Evolutionary conservation across 805 yeast genomes (phyloP), one percentile per base, ranked within the genome.

Genomic region (Martiniozyma abietophila): DNA sequence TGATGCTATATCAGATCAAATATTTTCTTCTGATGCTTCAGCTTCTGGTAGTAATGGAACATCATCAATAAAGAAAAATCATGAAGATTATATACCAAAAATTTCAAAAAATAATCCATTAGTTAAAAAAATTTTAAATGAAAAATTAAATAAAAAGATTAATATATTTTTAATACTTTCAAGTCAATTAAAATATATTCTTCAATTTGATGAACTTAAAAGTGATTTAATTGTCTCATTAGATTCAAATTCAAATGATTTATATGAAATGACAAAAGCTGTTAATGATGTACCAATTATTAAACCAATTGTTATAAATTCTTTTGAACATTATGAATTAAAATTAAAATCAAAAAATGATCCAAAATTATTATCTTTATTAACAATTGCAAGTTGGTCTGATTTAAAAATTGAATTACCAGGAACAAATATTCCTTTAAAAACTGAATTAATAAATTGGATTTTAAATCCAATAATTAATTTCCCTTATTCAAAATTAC

Each of bases 221-320:
- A 49, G 69, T 32, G 68, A 71, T 41, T 47, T 62, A 23, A 62
- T 72, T 18, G 48, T 73, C 1, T 62, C 74, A n/a, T 61, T 73
- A 40, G 77, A 73, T 49, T 60, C 71, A 5, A 45, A 46, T 29
- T 40, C 43, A 35, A 30, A 25, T 11, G 39, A 43, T 29, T 38
- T 36, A 32, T 38, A 39, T 18, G 35, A 36, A 6, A 10, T 40
- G 20, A 28, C 44, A 2, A 23, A 24, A 17, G 28, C 34, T 10
- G 25, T 37, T 20, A 29, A 39, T 18, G 46, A 45, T 35, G 46
- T 65, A 1, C 77, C 77, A 2, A 49, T 71, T 17, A 45, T 72
- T 6, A 70, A 67, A 45, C 56, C 72, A 8, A 39, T 72, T 11
- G 62, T 66, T 6, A 29, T 54, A 4, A 65, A 67, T 41, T 64